These are phyloP conservation scores for Plasmodium billcollinsi DNA, from an alignment of 169 alveolate species.

Conservation along the genomic window DNA sequence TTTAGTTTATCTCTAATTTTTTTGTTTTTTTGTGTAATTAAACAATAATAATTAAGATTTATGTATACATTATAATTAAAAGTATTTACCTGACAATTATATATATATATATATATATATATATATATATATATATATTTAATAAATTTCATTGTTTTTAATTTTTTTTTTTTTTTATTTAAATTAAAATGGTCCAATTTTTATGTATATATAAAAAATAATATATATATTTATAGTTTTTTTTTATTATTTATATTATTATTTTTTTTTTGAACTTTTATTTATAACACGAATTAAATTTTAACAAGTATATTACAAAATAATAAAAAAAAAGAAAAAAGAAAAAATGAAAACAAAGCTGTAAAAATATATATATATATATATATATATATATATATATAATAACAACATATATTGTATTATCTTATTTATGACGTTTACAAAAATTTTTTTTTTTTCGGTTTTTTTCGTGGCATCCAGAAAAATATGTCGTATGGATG, in stretches of 20 bases:
- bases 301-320: too few relatives aligned
- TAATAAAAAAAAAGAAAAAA: background rate
- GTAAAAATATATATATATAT: background rate
- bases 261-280: too few relatives aligned
- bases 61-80: background rate
- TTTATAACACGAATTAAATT: too few relatives aligned
- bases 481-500: conserved; percentile 76
- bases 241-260: too few relatives aligned
- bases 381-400: background rate
- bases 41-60: conserved; percentile 11
- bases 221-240: too few relatives aligned
- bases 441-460: background rate
- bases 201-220: background rate
- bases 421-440: background rate
- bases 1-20: background rate
- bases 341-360: background rate
- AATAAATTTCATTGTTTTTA: too few relatives aligned
- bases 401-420: background rate
- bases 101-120: background rate
- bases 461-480: background rate
- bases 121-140: background rate
- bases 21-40: conserved; percentile 15
- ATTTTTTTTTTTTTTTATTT: background rate
- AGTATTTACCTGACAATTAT: background rate
- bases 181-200: background rate